Conservation (phyloP, 495 filamentous ascomycete genomes). For the Podospora bellae-mahoneyi region DNA sequence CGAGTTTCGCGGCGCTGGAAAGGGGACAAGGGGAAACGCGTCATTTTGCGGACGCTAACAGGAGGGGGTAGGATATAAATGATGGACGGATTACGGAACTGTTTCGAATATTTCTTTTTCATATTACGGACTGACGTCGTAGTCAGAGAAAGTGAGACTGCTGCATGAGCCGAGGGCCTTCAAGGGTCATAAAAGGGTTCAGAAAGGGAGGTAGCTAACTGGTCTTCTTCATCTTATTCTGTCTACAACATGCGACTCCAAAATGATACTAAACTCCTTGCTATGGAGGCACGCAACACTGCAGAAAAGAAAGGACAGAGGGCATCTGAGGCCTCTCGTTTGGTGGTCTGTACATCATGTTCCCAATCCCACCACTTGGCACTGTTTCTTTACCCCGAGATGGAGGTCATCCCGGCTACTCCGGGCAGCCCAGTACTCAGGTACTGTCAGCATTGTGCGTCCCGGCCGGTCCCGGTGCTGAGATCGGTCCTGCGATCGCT, state of each 20-base stretch:
- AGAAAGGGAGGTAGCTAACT: no score
- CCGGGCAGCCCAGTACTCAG: background rate
- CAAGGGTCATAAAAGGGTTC: no score
- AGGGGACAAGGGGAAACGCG: constrained; percentile 4
- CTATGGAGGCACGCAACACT: background rate
- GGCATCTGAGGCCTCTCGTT: background rate
- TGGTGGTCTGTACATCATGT: no score
- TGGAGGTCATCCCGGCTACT: background rate
- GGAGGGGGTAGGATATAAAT: background rate
- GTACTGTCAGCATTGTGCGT: background rate
- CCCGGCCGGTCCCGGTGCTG: background rate
- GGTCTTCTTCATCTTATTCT: no score
- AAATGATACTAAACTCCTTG: background rate
- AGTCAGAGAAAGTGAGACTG: no score
- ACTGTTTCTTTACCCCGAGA: background rate
- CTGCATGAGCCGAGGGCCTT: no score
- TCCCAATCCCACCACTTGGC: background rate
- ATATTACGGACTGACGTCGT: background rate
- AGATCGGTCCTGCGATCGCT: background rate
- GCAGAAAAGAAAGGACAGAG: background rate
- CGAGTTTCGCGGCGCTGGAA: background rate
- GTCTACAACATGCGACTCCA: background rate
- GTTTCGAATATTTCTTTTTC: background rate
- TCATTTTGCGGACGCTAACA: background rate
- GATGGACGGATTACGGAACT: background rate